Evolutionary conservation across 768 basidiomycete genomes (phyloP).

Genomic region (Hypsizygus marmoreus): DNA sequence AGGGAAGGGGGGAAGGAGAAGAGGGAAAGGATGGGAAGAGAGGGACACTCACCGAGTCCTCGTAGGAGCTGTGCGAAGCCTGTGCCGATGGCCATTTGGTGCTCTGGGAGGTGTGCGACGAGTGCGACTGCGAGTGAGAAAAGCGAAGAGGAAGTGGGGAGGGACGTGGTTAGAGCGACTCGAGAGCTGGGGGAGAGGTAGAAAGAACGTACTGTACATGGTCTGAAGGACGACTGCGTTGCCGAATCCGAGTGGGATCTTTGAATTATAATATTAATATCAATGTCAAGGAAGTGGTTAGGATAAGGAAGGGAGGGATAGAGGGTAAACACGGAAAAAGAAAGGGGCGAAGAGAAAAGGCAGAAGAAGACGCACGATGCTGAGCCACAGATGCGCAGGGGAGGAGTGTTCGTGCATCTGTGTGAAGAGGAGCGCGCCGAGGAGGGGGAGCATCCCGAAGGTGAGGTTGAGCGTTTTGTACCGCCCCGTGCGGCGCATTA

Average conservation of each 20-base stretch:
- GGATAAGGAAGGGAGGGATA: too few relatives aligned
- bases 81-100: conserved; percentile 57
- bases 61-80: conserved; percentile 63
- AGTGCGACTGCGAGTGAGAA: conserved; percentile 51
- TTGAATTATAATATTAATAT: too few relatives aligned
- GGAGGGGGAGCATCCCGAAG: conserved; percentile 52
- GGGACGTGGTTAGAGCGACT: too few relatives aligned
- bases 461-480: conserved; percentile 50
- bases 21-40: neutral
- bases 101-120: conserved; percentile 54
- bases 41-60: conserved; percentile 45
- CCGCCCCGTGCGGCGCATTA: conserved; percentile 53
- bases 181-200: too few relatives aligned
- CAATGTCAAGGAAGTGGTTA: too few relatives aligned
- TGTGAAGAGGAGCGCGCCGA: conserved; percentile 43
- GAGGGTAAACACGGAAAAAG: too few relatives aligned
- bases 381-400: conserved; percentile 46
- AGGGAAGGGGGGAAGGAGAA: neutral
- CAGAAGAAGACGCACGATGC: conserved; percentile 31
- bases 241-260: conserved; percentile 67
- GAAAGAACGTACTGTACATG: conserved; percentile 45
- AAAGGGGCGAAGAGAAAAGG: neutral
- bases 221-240: conserved; percentile 68
- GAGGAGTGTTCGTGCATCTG: conserved; percentile 45
- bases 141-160: too few relatives aligned